Evolutionary conservation across 768 basidiomycete genomes (phyloP).

Genomic region (Brasilioporus rufonigricans): DNA sequence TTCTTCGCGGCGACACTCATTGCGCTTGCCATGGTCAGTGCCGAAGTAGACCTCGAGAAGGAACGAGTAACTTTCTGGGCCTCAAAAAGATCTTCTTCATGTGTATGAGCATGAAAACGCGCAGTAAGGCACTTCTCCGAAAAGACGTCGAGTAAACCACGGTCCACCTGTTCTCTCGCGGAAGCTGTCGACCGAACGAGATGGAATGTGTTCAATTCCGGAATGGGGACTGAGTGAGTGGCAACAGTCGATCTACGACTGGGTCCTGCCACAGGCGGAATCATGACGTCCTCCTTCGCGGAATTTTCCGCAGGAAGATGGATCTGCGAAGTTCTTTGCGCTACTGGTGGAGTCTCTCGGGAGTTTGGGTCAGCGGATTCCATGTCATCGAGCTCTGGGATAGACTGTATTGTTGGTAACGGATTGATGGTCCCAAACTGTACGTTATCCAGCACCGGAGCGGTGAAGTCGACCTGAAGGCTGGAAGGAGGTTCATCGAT

Average conservation of each 20-base stretch:
- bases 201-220: conserved; percentile 51
- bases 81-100: conserved; percentile 64
- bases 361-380: conserved; percentile 7
- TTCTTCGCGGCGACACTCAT: conserved; percentile 54
- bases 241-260: conserved; percentile 63
- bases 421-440: conserved; percentile 40
- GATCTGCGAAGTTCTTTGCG: conserved; percentile 10
- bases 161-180: conserved; percentile 70
- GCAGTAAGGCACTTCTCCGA: conserved; percentile 70
- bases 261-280: conserved; percentile 21
- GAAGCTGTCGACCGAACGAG: conserved; percentile 65
- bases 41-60: conserved; percentile 56
- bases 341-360: conserved; percentile 4
- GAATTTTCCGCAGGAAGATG: conserved; percentile 20
- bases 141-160: conserved; percentile 76
- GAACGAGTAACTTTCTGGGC: conserved; percentile 43
- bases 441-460: conserved; percentile 35
- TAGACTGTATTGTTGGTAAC: conserved; percentile 56
- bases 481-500: conserved; percentile 63
- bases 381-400: conserved; percentile 43
- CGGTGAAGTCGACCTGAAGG: conserved; percentile 45
- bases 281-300: conserved; percentile 18
- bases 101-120: conserved; percentile 60
- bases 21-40: conserved; percentile 54
- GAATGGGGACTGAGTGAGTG: conserved; percentile 51